Conservation (phyloP, 805 yeast species). For the Komagataella ulmi region DNA sequence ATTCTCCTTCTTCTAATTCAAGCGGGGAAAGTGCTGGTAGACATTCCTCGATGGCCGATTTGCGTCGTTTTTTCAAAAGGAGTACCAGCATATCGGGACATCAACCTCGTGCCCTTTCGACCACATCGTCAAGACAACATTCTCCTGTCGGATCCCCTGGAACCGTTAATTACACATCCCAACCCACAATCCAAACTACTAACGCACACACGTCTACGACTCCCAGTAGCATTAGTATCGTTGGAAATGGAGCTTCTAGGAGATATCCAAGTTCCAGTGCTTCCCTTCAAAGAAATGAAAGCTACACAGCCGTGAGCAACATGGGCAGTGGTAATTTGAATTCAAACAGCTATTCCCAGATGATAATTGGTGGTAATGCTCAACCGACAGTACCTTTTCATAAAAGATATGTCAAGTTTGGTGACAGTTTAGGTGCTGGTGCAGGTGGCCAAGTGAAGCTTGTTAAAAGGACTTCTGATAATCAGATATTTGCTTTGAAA, state of each 20-base stretch:
- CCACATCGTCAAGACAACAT: background rate
- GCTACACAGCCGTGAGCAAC: constrained; percentile 4
- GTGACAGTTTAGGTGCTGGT: constrained; percentile 85
- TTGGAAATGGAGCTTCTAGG: background rate
- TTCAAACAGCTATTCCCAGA: constrained; percentile 2
- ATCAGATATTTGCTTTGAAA: constrained; percentile 76
- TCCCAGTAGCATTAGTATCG: background rate
- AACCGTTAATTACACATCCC: background rate
- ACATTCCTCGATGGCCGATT: constrained; percentile 70
- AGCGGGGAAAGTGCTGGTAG: constrained; percentile 20
- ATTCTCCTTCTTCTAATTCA: constrained; percentile 3
- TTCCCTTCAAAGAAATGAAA: background rate
- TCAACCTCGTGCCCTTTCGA: background rate
- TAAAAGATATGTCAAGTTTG: constrained; percentile 68
- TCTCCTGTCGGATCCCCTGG: background rate
- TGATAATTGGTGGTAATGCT: constrained; percentile 23
- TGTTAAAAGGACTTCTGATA: constrained; percentile 53
- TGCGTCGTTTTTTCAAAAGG: constrained; percentile 54
- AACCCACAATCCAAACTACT: constrained; percentile 4
- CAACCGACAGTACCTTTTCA: constrained; percentile 45
- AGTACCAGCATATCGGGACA: background rate
- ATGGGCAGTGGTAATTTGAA: constrained; percentile 1
- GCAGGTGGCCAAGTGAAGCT: constrained; percentile 88
- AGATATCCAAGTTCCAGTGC: background rate
- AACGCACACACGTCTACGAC: background rate